These are phyloP conservation scores for Chimonanthus salicifolius DNA, from an alignment of 164 flowering plant species.

Conservation along the genomic window DNA sequence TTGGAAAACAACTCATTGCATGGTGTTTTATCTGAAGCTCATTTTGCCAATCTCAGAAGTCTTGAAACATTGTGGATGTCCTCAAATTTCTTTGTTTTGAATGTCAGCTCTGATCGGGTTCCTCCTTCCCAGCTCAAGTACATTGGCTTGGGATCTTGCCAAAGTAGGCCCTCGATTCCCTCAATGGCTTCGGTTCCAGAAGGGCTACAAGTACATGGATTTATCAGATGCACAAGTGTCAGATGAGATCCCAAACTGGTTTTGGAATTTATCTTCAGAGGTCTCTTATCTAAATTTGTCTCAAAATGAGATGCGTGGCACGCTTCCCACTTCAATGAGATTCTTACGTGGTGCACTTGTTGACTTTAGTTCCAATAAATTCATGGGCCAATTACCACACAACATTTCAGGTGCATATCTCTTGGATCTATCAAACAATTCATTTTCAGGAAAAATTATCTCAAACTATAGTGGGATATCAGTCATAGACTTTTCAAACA, in stretches of 20 bases:
- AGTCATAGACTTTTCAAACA: not conserved
- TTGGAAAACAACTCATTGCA: no score
- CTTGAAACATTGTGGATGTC: not conserved
- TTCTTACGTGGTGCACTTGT: not conserved
- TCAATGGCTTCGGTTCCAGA: not conserved
- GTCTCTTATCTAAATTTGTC: not conserved
- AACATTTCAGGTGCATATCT: no score
- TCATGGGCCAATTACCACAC: no score
- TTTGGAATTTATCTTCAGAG: not conserved
- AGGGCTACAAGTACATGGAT: not conserved
- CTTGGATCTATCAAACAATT: no score
- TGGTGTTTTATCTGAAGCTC: not conserved
- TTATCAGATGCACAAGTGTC: not conserved
- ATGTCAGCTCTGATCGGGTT: not conserved
- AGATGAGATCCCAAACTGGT: not conserved
- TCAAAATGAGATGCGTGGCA: not conserved
- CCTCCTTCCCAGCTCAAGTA: not conserved
- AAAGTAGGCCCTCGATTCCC: slow-evolving; percentile 1
- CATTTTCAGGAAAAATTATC: no score
- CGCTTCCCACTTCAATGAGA: not conserved
- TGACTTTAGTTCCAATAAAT: no score
- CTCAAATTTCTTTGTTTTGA: not conserved
- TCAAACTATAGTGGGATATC: no score
- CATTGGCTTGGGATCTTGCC: not conserved
- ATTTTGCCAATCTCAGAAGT: not conserved